These are phyloP conservation scores for Tothia fuscella DNA, from an alignment of 2,329 filamentous ascomycete genomes.

Conservation along the genomic window DNA sequence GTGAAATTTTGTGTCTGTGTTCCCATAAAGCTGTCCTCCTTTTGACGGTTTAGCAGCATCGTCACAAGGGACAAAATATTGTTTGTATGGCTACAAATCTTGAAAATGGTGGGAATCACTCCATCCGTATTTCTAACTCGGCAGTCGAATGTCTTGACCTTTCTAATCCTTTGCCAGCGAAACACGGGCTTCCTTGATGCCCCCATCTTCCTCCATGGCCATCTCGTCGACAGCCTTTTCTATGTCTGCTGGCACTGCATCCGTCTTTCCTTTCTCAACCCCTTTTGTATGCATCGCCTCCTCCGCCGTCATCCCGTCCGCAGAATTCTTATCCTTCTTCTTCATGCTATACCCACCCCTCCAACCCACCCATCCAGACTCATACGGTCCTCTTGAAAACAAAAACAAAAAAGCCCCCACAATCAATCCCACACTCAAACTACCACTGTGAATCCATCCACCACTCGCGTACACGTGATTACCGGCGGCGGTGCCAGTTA, in stretches of 20 bases:
- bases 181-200: neutral
- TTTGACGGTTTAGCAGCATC: too few relatives aligned
- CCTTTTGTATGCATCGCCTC: neutral
- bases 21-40: too few relatives aligned
- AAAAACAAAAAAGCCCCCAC: conserved; percentile 36
- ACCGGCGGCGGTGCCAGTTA: conserved; percentile 49
- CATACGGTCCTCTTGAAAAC: conserved; percentile 41
- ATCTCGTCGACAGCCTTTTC: conserved; percentile 11
- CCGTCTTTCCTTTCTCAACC: neutral
- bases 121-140: too few relatives aligned
- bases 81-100: too few relatives aligned
- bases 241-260: neutral
- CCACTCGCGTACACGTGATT: conserved; percentile 43
- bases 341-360: conserved; percentile 41
- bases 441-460: conserved; percentile 46
- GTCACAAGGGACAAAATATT: too few relatives aligned
- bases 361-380: conserved; percentile 50
- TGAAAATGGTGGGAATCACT: too few relatives aligned
- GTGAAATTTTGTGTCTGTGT: too few relatives aligned
- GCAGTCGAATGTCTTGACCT: neutral
- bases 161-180: neutral
- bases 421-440: conserved; percentile 44
- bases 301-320: conserved; percentile 27
- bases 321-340: conserved; percentile 29
- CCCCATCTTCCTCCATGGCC: conserved; percentile 7